Conservation (phyloP, 2,329 filamentous ascomycete genomes). For the Diaporthe eres region DNA sequence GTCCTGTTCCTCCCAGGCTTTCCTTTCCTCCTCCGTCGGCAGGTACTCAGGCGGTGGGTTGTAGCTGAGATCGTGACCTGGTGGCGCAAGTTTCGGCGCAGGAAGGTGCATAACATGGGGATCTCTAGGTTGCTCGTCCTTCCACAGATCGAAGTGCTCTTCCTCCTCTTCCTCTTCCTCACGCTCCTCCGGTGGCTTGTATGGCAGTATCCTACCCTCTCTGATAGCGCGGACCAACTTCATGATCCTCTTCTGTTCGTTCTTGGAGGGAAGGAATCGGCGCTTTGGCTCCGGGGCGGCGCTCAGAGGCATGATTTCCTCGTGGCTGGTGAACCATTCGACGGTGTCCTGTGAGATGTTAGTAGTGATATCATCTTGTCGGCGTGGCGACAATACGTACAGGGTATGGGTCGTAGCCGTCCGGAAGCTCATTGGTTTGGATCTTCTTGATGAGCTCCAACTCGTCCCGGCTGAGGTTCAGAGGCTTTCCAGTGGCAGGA, state of each 20-base stretch:
- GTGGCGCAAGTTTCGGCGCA: slow-evolving; percentile 92
- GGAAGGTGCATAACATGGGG: slow-evolving; percentile 95
- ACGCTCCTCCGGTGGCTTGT: slow-evolving; percentile 79
- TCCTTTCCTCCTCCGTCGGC: slow-evolving; percentile 86
- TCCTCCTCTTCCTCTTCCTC: slow-evolving; percentile 80
- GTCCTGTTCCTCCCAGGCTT: slow-evolving; percentile 87
- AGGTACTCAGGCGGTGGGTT: slow-evolving; percentile 96
- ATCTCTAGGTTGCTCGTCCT: slow-evolving; percentile 85
- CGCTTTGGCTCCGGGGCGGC: slow-evolving; percentile 96
- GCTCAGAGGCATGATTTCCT: slow-evolving; percentile 95
- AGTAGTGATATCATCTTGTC: slow-evolving; percentile 37
- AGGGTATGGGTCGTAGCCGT: slow-evolving; percentile 93
- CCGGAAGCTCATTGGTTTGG: slow-evolving; percentile 89
- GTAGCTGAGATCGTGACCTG: slow-evolving; percentile 95
- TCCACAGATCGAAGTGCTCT: slow-evolving; percentile 91
- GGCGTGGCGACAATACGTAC: slow-evolving; percentile 58
- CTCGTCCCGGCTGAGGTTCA: slow-evolving; percentile 90
- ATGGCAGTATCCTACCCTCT: slow-evolving; percentile 93
- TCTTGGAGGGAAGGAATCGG: slow-evolving; percentile 95
- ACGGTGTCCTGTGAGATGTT: slow-evolving; percentile 76
- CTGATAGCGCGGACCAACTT: slow-evolving; percentile 97
- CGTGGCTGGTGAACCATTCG: slow-evolving; percentile 92
- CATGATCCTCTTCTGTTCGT: slow-evolving; percentile 96
- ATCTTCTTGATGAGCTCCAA: slow-evolving; percentile 89
- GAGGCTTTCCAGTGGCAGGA: slow-evolving; percentile 90